A percentile compares a stretch with the other conserved stretches of the same genome.
These are phyloP conservation scores for Kuraishia hungarica DNA, from an alignment of 805 yeast genomes.

Conservation along the genomic window DNA sequence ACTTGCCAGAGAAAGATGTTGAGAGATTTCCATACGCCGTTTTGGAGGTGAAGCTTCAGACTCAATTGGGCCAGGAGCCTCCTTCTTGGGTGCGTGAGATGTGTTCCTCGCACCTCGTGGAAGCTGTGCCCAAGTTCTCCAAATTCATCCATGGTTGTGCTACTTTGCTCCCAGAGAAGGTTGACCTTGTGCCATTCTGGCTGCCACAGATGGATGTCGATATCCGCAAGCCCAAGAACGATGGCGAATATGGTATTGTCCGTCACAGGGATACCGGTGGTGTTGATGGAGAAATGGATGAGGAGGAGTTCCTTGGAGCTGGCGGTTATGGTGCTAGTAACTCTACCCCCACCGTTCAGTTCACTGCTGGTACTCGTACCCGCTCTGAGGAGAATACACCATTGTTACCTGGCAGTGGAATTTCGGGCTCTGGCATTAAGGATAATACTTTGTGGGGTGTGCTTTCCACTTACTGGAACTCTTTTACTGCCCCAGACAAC, in stretches of 20 bases:
- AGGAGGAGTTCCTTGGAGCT: conserved; percentile 53
- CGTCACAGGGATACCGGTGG: conserved; percentile 25
- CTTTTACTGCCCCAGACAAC: conserved; percentile 25
- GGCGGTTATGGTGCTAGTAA: conserved; percentile 20
- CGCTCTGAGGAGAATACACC: conserved; percentile 29
- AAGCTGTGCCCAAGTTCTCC: conserved; percentile 96
- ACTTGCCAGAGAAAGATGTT: conserved; percentile 75
- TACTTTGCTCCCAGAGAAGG: conserved; percentile 75
- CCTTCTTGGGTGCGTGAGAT: conserved; percentile 95
- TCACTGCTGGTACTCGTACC: conserved; percentile 1
- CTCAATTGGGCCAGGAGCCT: conserved; percentile 98
- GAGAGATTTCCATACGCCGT: conserved; percentile 97
- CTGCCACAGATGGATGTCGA: conserved; percentile 94
- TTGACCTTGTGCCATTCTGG: conserved; percentile 91
- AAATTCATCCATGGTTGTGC: conserved; percentile 97
- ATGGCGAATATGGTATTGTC: conserved; percentile 55
- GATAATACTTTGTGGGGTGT: conserved; percentile 11
- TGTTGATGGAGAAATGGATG: conserved; percentile 53
- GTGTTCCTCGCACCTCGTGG: conserved; percentile 87
- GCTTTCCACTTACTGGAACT: conserved; percentile 9
- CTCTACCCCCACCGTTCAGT: conserved; percentile 1
- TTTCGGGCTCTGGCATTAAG: conserved; percentile 17
- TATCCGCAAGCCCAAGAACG: conserved; percentile 75
- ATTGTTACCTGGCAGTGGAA: conserved; percentile 28
- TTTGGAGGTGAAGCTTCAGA: conserved; percentile 92